Evolutionary conservation across 352 stramenopile species (phyloP), one percentile per base, ranked within the genome.

Genomic region (Globisporangium echinulatum): DNA sequence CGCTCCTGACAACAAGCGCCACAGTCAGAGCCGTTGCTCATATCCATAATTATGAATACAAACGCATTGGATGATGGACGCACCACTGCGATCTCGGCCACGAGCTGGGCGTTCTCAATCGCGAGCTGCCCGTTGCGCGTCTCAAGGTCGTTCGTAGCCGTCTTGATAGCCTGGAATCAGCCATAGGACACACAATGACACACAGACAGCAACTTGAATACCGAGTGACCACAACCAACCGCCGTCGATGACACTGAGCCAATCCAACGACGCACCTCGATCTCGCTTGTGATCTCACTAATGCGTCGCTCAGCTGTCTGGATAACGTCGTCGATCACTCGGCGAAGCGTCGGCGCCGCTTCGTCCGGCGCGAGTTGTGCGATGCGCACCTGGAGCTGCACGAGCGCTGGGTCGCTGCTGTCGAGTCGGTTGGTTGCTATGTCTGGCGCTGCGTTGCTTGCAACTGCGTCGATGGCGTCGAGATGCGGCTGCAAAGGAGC

Each of bases 301-400:
- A 63, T 42, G 9, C 52, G 61, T 5, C 49, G 33, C 1, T 17
- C 48, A 6, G 19, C 42, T 36, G 6, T 8, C 5, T 63, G 19
- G 15, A 58, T 17, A 47, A 54, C 58, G 7, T 63, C 49, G 7
- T 54, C 56, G 11, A 67, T 5, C 19, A 49, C 36, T 9, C 44
- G 37, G 3, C 48, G 59, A 4, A 67, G 8, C 19, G 17, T 36
- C 13, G 43, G 33, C 43, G 33, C 37, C 43, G 13, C 43, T 48
- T 48, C 43, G 15, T 13, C 33, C 37, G 37, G 8, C 7, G 62
- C 36, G 19, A 63, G 8, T 9, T 44, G 48, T n/a, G 68, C 67
- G 7, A 76, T 49, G 17, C 68, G 70, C 4, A 56, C 61, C 4
- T 77, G 64, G 0, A 79, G 52, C 1, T 67, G 38, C 15, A 54